phyloP scores from a whole-genome alignment of 306 rosid species.

The Senna tora region DNA sequence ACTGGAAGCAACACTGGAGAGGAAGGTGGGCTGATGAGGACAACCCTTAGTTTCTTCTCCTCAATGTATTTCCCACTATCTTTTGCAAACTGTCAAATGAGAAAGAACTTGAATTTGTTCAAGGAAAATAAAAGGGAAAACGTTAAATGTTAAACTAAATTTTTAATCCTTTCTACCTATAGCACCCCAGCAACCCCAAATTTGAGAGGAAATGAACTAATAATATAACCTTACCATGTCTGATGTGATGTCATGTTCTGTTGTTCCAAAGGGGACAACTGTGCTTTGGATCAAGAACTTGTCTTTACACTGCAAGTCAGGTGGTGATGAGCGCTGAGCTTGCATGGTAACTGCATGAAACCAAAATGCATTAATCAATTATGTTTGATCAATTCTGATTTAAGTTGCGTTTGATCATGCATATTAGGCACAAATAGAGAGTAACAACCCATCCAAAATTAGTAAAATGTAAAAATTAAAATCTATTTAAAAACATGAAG shows the following conservation, averaged over 20 bases:
- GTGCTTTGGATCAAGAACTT: constrained; percentile 85
- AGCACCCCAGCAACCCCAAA: background rate
- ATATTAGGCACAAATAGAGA: constrained; percentile 18
- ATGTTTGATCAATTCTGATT: background rate
- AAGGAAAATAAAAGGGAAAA: constrained; percentile 23
- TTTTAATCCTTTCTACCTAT: constrained; percentile 6
- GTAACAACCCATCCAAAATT: background rate
- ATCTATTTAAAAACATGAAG: background rate
- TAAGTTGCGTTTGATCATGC: background rate
- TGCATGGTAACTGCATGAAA: constrained; percentile 83
- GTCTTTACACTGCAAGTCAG: constrained; percentile 86
- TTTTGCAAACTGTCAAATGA: constrained; percentile 66
- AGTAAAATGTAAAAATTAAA: background rate
- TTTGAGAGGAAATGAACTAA: constrained; percentile 8
- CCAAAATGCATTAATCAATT: constrained; percentile 28
- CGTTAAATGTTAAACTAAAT: background rate
- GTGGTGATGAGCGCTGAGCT: constrained; percentile 78
- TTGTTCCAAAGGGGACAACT: constrained; percentile 60
- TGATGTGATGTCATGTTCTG: constrained; percentile 76
- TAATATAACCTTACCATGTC: constrained; percentile 53
- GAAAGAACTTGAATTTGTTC: constrained; percentile 28
- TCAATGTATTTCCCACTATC: constrained; percentile 67
- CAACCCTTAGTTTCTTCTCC: constrained; percentile 83
- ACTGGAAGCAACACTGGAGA: constrained; percentile 70
- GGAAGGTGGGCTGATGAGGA: constrained; percentile 62